phyloP scores from a whole-genome alignment of 23 red algal genomes.

The Cyanidium caldarium region DNA sequence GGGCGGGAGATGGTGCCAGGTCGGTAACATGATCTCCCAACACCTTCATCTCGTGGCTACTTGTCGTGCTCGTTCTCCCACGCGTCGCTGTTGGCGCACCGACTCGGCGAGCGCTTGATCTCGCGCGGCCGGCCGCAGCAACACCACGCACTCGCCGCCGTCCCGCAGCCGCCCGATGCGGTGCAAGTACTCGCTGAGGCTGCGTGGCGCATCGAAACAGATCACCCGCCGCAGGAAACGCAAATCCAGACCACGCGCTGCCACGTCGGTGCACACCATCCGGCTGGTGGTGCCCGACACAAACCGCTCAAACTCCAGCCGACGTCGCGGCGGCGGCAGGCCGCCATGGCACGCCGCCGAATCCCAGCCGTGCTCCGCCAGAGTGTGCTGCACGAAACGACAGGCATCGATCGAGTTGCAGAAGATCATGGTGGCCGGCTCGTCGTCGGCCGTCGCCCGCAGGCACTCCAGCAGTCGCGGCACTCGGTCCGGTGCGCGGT shows the following conservation, averaged over 20 bases:
- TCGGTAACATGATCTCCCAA: no score
- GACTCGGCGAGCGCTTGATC: not conserved
- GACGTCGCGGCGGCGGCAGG: not conserved
- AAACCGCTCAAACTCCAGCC: not conserved
- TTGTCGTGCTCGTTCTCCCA: no score
- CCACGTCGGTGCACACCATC: slow-evolving; percentile 14
- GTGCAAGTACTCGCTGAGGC: not conserved
- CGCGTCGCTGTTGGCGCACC: not conserved
- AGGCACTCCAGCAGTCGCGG: not conserved
- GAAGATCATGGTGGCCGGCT: slow-evolving; percentile 39
- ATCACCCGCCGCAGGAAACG: slow-evolving; percentile 1
- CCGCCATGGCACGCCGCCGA: slow-evolving; percentile 8
- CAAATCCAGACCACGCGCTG: slow-evolving; percentile 10
- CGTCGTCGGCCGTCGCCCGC: not conserved
- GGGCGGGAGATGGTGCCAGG: no score
- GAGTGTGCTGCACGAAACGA: slow-evolving; percentile 67
- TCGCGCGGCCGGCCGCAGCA: not conserved
- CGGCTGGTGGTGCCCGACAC: not conserved
- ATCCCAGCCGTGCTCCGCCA: slow-evolving; percentile 5
- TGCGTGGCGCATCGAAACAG: slow-evolving; percentile 7
- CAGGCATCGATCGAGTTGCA: slow-evolving; percentile 50
- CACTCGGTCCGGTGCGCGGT: not conserved
- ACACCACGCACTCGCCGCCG: not conserved
- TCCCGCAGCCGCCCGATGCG: slow-evolving; percentile 8
- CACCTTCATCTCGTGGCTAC: no score